A percentile compares a stretch with the other conserved stretches of the same genome.
Conservation (phyloP, 2,329 filamentous ascomycete genomes). For the Colletotrichum melonis region DNA sequence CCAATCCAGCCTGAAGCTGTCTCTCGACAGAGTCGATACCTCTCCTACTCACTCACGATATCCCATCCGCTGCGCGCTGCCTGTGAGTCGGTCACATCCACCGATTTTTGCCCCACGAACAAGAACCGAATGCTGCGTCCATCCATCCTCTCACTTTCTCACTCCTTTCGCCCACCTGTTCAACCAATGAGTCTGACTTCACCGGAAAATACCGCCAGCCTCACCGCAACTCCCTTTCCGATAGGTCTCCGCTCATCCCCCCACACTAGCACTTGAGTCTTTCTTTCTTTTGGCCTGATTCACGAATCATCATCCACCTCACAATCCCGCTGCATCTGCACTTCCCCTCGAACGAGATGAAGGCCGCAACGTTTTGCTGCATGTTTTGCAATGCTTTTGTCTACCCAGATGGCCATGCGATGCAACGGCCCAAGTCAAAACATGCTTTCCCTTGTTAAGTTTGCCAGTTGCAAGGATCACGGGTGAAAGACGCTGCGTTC, state of each 20-base stretch:
- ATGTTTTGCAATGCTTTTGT: conserved; percentile 1
- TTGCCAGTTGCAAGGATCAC: conserved; percentile 7
- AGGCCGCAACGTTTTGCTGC: conserved; percentile 13
- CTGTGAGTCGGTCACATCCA: conserved; percentile 20
- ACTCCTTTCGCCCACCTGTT: not conserved
- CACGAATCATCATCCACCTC: conserved; percentile 25
- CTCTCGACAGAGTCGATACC: not conserved
- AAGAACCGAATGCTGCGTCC: conserved; percentile 12
- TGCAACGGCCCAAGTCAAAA: conserved; percentile 23
- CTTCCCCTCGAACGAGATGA: conserved; percentile 26
- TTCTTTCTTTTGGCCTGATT: conserved; percentile 23
- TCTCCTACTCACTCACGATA: conserved; percentile 11
- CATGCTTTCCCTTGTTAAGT: conserved; percentile 8
- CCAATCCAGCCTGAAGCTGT: not conserved
- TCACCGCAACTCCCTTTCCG: conserved; percentile 38
- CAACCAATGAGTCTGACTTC: conserved; percentile 22
- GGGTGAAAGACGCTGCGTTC: conserved; percentile 9
- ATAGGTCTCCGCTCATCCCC: conserved; percentile 36
- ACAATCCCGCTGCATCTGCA: conserved; percentile 19
- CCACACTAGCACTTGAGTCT: conserved; percentile 26
- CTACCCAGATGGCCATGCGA: conserved; percentile 7
- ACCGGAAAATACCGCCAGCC: conserved; percentile 36
- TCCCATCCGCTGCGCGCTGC: conserved; percentile 1
- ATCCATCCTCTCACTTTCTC: conserved; percentile 1
- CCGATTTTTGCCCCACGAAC: conserved; percentile 17